Evolutionary conservation across 139 green algal species (phyloP).

Genomic region (Coelastrella sp.): DNA sequence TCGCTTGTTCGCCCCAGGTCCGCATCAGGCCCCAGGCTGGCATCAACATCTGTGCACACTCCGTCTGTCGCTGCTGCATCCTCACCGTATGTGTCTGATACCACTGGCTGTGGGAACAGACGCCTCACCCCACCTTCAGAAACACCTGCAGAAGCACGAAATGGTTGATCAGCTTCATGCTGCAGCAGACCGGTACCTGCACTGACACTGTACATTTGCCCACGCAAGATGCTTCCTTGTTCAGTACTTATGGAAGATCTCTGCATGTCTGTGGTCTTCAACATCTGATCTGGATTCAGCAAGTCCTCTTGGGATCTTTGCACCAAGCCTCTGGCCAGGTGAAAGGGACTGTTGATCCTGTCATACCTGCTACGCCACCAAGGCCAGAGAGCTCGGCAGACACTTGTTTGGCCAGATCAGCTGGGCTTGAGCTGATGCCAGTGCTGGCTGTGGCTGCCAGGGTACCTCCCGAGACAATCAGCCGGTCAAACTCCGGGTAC

Average conservation of each 20-base stretch:
- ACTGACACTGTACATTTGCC: too few species aligned
- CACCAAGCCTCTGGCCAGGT: too few species aligned
- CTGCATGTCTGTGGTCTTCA: too few species aligned
- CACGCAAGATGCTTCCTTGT: background rate
- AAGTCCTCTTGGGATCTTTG: too few species aligned
- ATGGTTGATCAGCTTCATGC: background rate
- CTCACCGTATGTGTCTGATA: slow-evolving; percentile 1
- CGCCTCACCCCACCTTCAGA: background rate
- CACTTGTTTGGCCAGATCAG: background rate
- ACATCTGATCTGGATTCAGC: too few species aligned
- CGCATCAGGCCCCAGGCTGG: background rate
- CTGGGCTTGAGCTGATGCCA: background rate
- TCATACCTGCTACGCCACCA: background rate
- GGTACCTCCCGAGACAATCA: background rate
- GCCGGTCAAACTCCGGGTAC: background rate
- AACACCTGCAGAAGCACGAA: background rate
- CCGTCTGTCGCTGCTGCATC: background rate
- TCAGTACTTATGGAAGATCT: background rate
- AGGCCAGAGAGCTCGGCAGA: background rate
- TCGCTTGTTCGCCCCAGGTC: background rate
- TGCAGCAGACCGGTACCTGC: background rate
- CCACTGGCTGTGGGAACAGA: slow-evolving; percentile 2
- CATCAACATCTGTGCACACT: slow-evolving; percentile 1
- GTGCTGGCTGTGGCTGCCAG: slow-evolving; percentile 17
- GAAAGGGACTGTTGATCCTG: background rate